Evolutionary conservation across 2,329 filamentous ascomycete genomes (phyloP), one percentile per base, ranked within the genome.

Genomic region (Amesomyces nigricolor): DNA sequence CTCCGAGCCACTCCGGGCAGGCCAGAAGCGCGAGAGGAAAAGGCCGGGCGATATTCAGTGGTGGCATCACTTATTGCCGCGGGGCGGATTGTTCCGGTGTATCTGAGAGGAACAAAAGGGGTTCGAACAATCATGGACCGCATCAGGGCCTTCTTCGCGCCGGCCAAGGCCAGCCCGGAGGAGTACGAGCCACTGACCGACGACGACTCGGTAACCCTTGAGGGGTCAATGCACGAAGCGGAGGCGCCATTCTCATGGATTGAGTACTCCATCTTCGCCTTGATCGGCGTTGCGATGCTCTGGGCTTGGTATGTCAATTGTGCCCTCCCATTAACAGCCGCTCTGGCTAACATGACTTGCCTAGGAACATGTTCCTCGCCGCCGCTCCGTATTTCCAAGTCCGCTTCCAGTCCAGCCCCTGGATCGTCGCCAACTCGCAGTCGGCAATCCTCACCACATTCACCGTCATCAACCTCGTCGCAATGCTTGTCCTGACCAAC

Each of bases 311-410:
- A 81, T 63, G 81, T 65, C 32, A 11, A 5, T 17, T 4, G 13
- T 19, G 47, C 56, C 22, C 29, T 26, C 22, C 22, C 17, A 32
- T 53, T 8, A n/a, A 40, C 49, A 9, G 19, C 14, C 10, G n/a
- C 19, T 29, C 19, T 17, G 22, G 14, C 45, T 30, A 47, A 43
- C 13, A 40, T 42, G 22, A 5, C 35, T 26, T 17, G 8, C 14
- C 29, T 62, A 92, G 90, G 90, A 97, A 97, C 75, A 96, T 96
- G 92, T 96, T 97, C 71, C 82, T 97, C 63, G 92, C 94, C 45
- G 91, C 92, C 8, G 89, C 90, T 1, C 90, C 92, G 4, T 97
- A 97, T 76, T 96, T 97, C 73, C 85, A 91, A 66, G 78, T 77
- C 48, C 89, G 92, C 63, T 95, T 97, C 71, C 74, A 79, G 45